Evolutionary conservation across 805 yeast genomes (phyloP).

Genomic region (Kuraishia piskuri): DNA sequence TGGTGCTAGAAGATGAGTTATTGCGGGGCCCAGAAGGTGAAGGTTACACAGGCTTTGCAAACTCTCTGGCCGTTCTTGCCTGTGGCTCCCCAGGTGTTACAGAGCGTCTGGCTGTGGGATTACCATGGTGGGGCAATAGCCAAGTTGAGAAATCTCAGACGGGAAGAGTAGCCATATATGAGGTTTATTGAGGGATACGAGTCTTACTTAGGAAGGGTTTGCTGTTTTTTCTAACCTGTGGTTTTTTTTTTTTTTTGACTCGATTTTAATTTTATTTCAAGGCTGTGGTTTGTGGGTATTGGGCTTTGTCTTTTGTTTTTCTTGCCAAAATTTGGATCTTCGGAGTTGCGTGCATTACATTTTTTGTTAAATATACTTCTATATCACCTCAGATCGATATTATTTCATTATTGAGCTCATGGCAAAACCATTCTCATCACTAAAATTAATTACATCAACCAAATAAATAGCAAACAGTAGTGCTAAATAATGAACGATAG

Average conservation of each 20-base stretch:
- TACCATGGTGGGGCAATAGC: slow-evolving; percentile 26
- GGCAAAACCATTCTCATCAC: background rate
- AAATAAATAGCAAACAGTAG: too few species aligned
- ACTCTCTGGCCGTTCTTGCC: slow-evolving; percentile 20
- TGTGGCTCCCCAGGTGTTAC: background rate
- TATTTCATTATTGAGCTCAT: too few species aligned
- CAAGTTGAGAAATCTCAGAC: background rate
- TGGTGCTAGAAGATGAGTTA: slow-evolving; percentile 2
- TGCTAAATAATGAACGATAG: too few species aligned
- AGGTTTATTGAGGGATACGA: background rate
- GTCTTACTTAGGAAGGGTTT: background rate
- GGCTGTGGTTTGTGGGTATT: too few species aligned
- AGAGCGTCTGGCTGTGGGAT: slow-evolving; percentile 27
- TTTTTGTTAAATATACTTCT: too few species aligned
- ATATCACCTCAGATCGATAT: too few species aligned
- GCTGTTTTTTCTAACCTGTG: background rate
- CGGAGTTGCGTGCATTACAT: too few species aligned
- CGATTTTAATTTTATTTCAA: too few species aligned
- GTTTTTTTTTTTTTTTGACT: too few species aligned
- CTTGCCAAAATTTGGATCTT: too few species aligned
- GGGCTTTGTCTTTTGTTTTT: too few species aligned
- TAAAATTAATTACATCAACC: background rate
- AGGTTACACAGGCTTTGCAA: slow-evolving; percentile 37
- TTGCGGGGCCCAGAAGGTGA: slow-evolving; percentile 13
- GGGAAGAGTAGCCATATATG: background rate